phyloP scores from a whole-genome alignment of 2,329 filamentous ascomycete species.

The Geoglossum cookeanum region DNA sequence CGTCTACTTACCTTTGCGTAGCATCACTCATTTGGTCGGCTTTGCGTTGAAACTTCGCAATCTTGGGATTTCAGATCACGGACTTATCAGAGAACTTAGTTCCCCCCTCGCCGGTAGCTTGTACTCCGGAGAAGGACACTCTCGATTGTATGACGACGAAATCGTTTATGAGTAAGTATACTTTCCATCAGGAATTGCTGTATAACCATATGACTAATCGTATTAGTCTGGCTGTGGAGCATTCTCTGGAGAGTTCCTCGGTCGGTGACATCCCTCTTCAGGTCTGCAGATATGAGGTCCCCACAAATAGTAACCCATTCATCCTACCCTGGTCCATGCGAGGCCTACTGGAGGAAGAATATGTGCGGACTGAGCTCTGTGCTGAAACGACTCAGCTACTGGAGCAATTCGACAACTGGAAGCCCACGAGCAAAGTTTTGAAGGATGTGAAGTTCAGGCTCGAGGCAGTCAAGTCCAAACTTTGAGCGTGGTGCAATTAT shows the following conservation, averaged over 20 bases:
- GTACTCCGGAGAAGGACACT: slow-evolving; percentile 85
- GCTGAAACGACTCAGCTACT: slow-evolving; percentile 62
- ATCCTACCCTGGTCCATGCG: slow-evolving; percentile 91
- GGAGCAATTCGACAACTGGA: slow-evolving; percentile 86
- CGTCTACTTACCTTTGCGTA: slow-evolving; percentile 12
- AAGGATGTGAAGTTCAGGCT: slow-evolving; percentile 93
- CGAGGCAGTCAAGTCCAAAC: slow-evolving; percentile 74
- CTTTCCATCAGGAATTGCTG: not conserved
- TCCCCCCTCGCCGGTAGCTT: slow-evolving; percentile 75
- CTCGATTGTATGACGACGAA: slow-evolving; percentile 75
- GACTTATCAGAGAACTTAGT: slow-evolving; percentile 77
- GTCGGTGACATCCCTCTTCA: slow-evolving; percentile 29
- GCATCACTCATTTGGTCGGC: slow-evolving; percentile 73
- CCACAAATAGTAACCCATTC: slow-evolving; percentile 54
- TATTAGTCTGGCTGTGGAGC: slow-evolving; percentile 44
- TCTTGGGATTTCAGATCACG: slow-evolving; percentile 80
- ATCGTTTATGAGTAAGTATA: slow-evolving; percentile 54
- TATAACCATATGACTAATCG: too few species aligned
- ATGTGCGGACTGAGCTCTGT: slow-evolving; percentile 64
- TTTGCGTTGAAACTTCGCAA: slow-evolving; percentile 91
- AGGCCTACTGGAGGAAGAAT: slow-evolving; percentile 76
- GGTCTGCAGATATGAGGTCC: slow-evolving; percentile 30
- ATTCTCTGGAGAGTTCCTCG: slow-evolving; percentile 51
- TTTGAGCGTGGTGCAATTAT: slow-evolving; percentile 24
- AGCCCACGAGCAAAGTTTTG: slow-evolving; percentile 69